phyloP scores from a whole-genome alignment of 768 basidiomycete species.

The Steccherinum ochraceum region DNA sequence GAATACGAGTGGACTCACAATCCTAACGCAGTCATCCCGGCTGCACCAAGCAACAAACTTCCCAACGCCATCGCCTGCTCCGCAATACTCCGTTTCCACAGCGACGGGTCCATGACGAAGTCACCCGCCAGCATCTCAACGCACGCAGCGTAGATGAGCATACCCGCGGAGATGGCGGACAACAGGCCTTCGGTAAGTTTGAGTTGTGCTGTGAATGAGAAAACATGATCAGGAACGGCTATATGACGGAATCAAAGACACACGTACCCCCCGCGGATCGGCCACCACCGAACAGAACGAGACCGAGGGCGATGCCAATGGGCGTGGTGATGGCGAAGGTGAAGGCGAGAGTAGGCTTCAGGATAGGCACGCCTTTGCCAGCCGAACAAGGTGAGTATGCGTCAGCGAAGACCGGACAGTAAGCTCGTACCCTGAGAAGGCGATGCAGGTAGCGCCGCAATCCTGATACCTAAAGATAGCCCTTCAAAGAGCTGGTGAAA shows the following conservation, averaged over 20 bases:
- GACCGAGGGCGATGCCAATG: conserved; percentile 55
- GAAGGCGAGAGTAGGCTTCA: conserved; percentile 49
- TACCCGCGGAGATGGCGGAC: conserved; percentile 77
- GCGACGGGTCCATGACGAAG: conserved; percentile 68
- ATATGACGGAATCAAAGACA: conserved; percentile 2
- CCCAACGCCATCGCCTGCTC: conserved; percentile 50
- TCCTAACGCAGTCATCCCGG: too few relatives aligned
- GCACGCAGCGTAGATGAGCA: conserved; percentile 78
- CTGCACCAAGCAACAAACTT: conserved; percentile 56
- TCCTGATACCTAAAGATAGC: conserved; percentile 75
- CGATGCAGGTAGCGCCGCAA: conserved; percentile 50
- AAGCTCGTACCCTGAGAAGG: conserved; percentile 9
- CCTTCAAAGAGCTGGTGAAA: conserved; percentile 88
- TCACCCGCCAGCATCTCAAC: conserved; percentile 87
- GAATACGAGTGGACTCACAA: too few relatives aligned
- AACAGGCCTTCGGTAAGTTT: conserved; percentile 63
- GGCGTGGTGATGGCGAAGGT: conserved; percentile 76
- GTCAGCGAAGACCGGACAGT: too few relatives aligned
- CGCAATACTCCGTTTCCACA: conserved; percentile 31
- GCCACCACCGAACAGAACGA: conserved; percentile 36
- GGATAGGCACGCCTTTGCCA: too few relatives aligned
- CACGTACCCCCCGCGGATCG: conserved; percentile 22
- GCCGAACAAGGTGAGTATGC: background rate
- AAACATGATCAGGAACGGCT: background rate
- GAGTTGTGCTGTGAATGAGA: conserved; percentile 33